Evolutionary conservation across 169 alveolate genomes (phyloP).

Genomic region (Miamiensis avidus): DNA sequence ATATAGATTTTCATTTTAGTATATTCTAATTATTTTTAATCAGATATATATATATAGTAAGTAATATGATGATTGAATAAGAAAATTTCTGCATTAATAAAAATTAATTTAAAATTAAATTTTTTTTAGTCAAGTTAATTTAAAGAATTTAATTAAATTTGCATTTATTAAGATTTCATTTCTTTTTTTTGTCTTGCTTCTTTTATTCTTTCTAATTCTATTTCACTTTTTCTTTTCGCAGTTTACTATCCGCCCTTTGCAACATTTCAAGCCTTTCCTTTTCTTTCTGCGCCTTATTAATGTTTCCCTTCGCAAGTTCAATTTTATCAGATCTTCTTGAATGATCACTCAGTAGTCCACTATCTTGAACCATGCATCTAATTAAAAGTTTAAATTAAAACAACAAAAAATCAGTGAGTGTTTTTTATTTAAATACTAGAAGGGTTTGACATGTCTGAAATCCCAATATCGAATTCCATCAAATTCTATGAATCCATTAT

Average conservation of each 20-base stretch:
- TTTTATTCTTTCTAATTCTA: background rate
- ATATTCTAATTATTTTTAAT: too few relatives aligned
- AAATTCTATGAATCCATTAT: conserved; percentile 80
- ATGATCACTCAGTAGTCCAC: conserved; percentile 25
- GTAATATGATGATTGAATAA: too few relatives aligned
- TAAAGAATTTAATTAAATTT: background rate
- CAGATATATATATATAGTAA: too few relatives aligned
- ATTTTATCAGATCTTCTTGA: conserved; percentile 58
- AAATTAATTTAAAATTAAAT: too few relatives aligned
- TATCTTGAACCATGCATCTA: conserved; percentile 36
- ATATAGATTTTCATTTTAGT: too few relatives aligned
- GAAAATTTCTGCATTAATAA: too few relatives aligned
- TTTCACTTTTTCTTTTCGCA: conserved; percentile 50
- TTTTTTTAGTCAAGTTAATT: too few relatives aligned
- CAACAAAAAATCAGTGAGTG: too few relatives aligned
- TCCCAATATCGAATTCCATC: conserved; percentile 87
- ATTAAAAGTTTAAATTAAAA: background rate
- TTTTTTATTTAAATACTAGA: background rate
- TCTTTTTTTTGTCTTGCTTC: too few relatives aligned
- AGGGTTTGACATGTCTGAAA: conserved; percentile 49
- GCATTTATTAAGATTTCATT: background rate
- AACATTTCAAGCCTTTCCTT: conserved; percentile 71
- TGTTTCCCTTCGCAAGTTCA: conserved; percentile 42
- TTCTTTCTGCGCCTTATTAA: conserved; percentile 74
- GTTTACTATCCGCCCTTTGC: conserved; percentile 73